A percentile compares a stretch with the other conserved stretches of the same genome.
Conservation (phyloP, 805 yeast species). For the Yarrowia keelungensis region DNA sequence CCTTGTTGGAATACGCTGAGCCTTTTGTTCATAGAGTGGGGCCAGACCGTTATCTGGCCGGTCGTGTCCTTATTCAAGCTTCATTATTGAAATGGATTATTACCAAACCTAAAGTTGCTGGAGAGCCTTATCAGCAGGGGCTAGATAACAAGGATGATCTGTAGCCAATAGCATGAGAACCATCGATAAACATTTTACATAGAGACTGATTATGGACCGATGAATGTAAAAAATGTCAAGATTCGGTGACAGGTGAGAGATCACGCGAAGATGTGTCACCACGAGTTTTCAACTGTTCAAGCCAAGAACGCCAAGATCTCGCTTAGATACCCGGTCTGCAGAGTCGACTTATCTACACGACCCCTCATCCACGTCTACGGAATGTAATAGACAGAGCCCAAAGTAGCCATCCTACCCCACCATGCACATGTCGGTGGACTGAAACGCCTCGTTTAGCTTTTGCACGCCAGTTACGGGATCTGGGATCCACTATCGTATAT, state of each 20-base stretch:
- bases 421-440: background rate
- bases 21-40: background rate
- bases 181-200: slow-evolving; percentile 4
- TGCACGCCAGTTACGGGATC: background rate
- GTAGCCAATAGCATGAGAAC: background rate
- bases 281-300: background rate
- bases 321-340: background rate
- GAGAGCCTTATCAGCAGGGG: slow-evolving; percentile 7
- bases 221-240: background rate
- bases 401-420: background rate
- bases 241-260: background rate
- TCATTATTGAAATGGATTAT: background rate
- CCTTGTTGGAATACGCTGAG: background rate
- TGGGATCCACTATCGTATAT: background rate
- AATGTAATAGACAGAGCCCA: no score
- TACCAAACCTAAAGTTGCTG: background rate
- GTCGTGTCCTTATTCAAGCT: slow-evolving; percentile 22
- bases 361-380: background rate
- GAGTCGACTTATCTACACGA: background rate
- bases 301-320: slow-evolving; percentile 10
- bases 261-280: no score
- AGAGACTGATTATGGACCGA: slow-evolving; percentile 1
- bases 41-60: slow-evolving; percentile 9
- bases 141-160: slow-evolving; percentile 9
- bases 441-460: slow-evolving; percentile 9